Percentiles rank a stretch among this genome's conserved stretches.
Evolutionary conservation across 148 eudicot genomes (phyloP).

Genomic region (Fagopyrum tataricum): DNA sequence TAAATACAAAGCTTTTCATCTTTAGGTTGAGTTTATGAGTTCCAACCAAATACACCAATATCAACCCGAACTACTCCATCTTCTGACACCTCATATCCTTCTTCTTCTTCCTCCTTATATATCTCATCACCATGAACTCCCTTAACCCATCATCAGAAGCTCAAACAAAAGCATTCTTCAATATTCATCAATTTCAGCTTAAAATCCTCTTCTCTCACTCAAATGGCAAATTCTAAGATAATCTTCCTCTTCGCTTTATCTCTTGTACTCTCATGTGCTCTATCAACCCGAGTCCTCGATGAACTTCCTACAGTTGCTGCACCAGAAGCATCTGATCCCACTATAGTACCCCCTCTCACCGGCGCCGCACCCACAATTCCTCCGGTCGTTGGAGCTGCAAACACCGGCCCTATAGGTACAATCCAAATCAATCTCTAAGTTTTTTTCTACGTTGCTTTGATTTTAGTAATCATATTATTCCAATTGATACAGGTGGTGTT

Average conservation of each 20-base stretch:
- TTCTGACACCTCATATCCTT: not conserved
- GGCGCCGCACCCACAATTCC: no score
- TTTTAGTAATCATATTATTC: no score
- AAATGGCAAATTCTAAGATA: conserved; percentile 16
- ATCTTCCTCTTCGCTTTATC: conserved; percentile 32
- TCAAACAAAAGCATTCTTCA: not conserved
- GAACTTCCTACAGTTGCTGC: conserved; percentile 25
- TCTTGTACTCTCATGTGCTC: conserved; percentile 24
- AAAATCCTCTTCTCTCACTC: not conserved
- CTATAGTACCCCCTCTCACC: not conserved
- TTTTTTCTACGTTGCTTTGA: no score
- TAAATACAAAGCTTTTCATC: not conserved
- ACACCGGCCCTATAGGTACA: no score
- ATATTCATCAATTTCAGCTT: not conserved
- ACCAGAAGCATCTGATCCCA: conserved; percentile 19
- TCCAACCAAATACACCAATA: conserved; percentile 5
- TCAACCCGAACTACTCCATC: not conserved
- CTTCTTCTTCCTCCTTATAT: not conserved
- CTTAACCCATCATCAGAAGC: not conserved
- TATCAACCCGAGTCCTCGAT: conserved; percentile 45
- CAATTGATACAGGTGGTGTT: not conserved
- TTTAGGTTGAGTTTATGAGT: not conserved
- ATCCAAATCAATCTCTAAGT: no score
- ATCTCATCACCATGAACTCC: not conserved
- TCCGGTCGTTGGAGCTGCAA: no score